phyloP scores from a whole-genome alignment of 108 stramenopile species.

The Cyclotella baltica region DNA sequence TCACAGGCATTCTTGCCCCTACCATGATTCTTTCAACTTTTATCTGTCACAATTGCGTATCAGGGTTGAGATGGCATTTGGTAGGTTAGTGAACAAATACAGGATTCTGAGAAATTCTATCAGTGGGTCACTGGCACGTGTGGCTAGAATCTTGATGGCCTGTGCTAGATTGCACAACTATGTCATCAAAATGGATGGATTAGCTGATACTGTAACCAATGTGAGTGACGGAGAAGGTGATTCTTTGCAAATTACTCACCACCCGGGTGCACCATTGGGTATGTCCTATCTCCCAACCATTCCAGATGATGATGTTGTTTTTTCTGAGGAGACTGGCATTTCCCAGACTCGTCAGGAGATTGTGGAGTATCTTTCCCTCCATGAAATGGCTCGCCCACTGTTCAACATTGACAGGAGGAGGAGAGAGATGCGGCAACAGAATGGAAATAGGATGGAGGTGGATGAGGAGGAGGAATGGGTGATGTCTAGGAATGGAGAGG shows the following conservation, averaged over 20 bases:
- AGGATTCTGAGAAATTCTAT: neutral
- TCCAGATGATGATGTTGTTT: neutral
- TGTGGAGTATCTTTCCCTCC: constrained; percentile 1
- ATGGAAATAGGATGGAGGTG: neutral
- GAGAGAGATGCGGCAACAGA: too few relatives aligned
- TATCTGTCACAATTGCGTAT: neutral
- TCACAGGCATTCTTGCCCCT: neutral
- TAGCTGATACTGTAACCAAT: too few relatives aligned
- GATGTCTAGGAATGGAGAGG: constrained; percentile 12
- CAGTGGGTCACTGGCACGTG: neutral
- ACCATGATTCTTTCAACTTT: neutral
- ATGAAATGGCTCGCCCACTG: neutral
- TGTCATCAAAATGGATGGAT: neutral
- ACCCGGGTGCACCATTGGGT: neutral
- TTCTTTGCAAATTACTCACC: too few relatives aligned
- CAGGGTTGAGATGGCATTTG: neutral
- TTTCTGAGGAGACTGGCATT: neutral
- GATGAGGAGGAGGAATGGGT: constrained; percentile 8
- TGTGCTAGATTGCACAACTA: neutral
- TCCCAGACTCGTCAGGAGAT: neutral
- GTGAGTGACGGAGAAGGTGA: too few relatives aligned
- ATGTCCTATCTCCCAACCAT: neutral
- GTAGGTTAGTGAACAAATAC: neutral
- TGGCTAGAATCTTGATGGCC: neutral
- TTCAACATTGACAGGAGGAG: constrained; percentile 1